phyloP scores from a whole-genome alignment of 2,329 filamentous ascomycete genomes.

The Aspergillus latus region DNA sequence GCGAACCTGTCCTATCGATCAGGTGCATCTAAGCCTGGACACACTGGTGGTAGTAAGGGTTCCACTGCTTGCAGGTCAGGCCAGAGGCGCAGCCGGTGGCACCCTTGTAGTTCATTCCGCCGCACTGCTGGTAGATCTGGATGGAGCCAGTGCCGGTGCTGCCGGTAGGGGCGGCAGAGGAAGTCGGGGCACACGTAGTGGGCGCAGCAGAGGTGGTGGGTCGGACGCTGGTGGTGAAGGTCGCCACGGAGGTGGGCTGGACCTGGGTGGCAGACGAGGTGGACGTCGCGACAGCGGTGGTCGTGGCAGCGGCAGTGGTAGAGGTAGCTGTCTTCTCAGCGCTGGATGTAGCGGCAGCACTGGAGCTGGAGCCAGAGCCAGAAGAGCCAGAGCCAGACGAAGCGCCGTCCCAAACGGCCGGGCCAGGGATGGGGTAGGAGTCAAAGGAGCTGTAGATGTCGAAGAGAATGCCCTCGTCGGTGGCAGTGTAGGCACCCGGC shows the following conservation, averaged over 20 bases:
- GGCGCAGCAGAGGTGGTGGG: neutral
- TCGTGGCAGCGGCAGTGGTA: too few species aligned
- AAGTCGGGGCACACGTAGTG: neutral
- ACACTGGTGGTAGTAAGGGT: conserved; percentile 26
- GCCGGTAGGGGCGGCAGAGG: conserved; percentile 1
- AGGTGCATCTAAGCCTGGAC: conserved; percentile 7
- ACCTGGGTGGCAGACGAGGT: neutral
- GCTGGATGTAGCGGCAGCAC: conserved; percentile 2
- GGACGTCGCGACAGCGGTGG: neutral
- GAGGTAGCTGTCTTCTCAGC: neutral
- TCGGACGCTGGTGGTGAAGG: neutral
- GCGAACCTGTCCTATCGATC: too few species aligned
- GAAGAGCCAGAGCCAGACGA: conserved; percentile 18
- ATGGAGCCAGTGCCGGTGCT: conserved; percentile 6
- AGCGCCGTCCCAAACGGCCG: conserved; percentile 24
- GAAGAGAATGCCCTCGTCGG: conserved; percentile 21
- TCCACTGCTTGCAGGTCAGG: conserved; percentile 23
- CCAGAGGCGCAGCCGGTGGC: conserved; percentile 17
- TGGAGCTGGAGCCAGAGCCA: conserved; percentile 10
- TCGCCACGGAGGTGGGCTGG: conserved; percentile 1
- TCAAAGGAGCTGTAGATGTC: conserved; percentile 21
- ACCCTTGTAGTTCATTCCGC: conserved; percentile 19
- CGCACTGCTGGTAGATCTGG: conserved; percentile 21
- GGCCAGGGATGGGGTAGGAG: conserved; percentile 25
- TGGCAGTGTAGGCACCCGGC: conserved; percentile 22